Base-by-base conservation (phyloP, 176 grass and related monocot species). In the Chloris gayana region DNA sequence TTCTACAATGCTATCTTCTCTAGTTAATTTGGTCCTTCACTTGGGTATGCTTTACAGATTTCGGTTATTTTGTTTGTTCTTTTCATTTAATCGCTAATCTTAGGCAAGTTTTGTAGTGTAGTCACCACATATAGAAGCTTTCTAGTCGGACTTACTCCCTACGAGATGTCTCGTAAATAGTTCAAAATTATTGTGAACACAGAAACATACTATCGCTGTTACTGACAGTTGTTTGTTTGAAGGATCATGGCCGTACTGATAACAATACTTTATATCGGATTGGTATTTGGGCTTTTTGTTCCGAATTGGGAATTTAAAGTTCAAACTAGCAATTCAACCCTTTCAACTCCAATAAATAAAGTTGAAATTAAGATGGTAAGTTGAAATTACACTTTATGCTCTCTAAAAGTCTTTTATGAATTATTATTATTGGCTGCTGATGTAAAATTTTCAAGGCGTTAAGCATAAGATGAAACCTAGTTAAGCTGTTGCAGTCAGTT, bases 251-350 rank as follows among this genome's bases (percentile, higher is more conserved):
- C 88, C 64, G 61, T 87, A 70, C 25, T 93, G 73, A 76, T 95
- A 53, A 76, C 90, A 59, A 75, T 75, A 67, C 86, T 90, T n/a
- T 95, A 98, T 81, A 54, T 87, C 81, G 79, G 75, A 53, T 86
- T 98, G 86, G 37, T 95, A 50, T 85, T 89, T 37, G 95, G 92
- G 56, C 88, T 98, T 34, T 93, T 91, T 85, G 92, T 95, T 83
- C 69, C 92, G 37, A 87, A 85, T 62, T 98, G 92, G 95, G 88
- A 95, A 75, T 95, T 98, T 76, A 53, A 91, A 89, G 74, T 83
- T 86, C 79, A 91, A 89, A 78, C 69, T 77, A 84, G 77, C 14
- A 93, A 86, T 88, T 86, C 84, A 70, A 70, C 84, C 27, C 63
- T 87, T 76, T 80, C 83, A 74, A 58, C 27, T 63, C 38, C 80